Evolutionary conservation across 73 alveolate species (phyloP).

Genomic region (Tetrahymena thermophila): DNA sequence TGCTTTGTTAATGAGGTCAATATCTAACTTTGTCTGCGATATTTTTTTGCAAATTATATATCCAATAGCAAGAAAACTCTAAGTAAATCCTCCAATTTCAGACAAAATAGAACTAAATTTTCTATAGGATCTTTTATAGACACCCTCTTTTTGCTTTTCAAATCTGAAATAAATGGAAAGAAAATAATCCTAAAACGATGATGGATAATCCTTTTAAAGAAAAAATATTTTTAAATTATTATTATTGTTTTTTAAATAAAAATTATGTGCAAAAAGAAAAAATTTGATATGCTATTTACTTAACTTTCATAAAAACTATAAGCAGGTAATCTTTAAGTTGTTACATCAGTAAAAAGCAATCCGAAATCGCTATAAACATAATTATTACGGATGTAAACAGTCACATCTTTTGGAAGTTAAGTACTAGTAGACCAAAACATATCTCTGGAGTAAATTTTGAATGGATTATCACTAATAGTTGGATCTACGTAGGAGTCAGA

Average conservation of each 20-base stretch:
- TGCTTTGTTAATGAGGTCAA: background rate
- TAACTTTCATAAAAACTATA: background rate
- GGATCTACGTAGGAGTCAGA: background rate
- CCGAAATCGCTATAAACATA: background rate
- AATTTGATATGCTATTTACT: background rate
- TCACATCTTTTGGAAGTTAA: background rate
- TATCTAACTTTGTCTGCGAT: background rate
- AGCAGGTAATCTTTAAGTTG: background rate
- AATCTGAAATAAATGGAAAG: background rate
- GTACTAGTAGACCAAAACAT: background rate
- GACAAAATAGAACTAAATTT: background rate
- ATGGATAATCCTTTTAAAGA: background rate
- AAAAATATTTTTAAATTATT: background rate
- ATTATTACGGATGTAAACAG: background rate
- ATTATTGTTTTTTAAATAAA: no score
- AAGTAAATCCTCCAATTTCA: background rate
- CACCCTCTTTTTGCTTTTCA: background rate
- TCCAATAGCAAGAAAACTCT: background rate
- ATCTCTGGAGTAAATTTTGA: background rate
- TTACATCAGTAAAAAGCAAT: background rate
- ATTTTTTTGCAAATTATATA: background rate
- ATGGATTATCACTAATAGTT: background rate
- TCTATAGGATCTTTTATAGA: background rate
- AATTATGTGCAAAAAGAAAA: no score
- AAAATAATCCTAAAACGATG: background rate